Evolutionary conservation across 2,329 filamentous ascomycete species (phyloP).

Genomic region (Aplosporella prunicola): DNA sequence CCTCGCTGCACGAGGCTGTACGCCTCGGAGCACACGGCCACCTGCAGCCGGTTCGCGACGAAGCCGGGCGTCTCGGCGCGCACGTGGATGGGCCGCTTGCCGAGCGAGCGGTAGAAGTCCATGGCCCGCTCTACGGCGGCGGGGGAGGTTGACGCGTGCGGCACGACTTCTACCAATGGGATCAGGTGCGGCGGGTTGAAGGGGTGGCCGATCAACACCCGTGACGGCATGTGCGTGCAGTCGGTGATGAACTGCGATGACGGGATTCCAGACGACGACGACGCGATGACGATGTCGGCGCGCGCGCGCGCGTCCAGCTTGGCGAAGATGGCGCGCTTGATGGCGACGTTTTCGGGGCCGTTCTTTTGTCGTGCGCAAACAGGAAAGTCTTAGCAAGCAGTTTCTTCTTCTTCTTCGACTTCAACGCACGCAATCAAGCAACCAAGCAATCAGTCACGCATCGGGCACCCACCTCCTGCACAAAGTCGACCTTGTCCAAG

Average conservation of each 20-base stretch:
- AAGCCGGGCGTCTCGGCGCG: constrained; percentile 35
- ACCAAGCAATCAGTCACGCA: not conserved
- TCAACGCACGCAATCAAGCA: constrained; percentile 17
- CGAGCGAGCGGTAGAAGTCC: constrained; percentile 31
- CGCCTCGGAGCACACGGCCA: constrained; percentile 15
- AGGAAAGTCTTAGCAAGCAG: no score
- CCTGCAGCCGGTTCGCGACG: constrained; percentile 38
- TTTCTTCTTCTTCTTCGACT: constrained; percentile 26
- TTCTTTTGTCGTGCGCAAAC: constrained; percentile 19
- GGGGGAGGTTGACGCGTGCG: constrained; percentile 22
- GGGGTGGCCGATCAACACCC: constrained; percentile 37
- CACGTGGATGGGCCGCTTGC: constrained; percentile 33
- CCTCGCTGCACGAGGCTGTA: constrained; percentile 14
- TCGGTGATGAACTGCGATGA: constrained; percentile 22
- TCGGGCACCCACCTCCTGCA: no score
- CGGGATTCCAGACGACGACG: constrained; percentile 31
- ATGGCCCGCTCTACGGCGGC: constrained; percentile 21
- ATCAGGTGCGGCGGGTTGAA: constrained; percentile 43
- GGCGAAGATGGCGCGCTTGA: constrained; percentile 31
- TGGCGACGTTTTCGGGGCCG: constrained; percentile 31
- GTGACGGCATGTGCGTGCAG: constrained; percentile 17
- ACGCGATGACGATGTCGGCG: constrained; percentile 30
- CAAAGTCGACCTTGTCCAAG: constrained; percentile 10
- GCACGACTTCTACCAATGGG: constrained; percentile 39
- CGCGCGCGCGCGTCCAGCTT: constrained; percentile 24